Base-by-base conservation (phyloP, 1,139 yeast genomes). In the Saccharomyces hybrid region DNA sequence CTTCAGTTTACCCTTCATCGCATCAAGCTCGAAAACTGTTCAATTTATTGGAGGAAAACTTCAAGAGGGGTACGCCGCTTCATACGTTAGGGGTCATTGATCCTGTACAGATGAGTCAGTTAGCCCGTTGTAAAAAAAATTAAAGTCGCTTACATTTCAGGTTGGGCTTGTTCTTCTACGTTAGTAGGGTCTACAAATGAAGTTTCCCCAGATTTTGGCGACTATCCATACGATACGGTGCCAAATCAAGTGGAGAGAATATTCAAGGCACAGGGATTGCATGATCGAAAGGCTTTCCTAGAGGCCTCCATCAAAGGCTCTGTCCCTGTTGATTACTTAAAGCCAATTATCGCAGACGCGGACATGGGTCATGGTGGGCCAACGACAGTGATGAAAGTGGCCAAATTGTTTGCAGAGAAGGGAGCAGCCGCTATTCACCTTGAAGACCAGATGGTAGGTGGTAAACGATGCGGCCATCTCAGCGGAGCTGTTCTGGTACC, bases 331-430 rank as follows among this genome's bases (percentile, higher is more conserved):
- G 85, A 82, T 61, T 82, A 80, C 63, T 64, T 83, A 61, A 73
- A 82, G 53, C 87, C 87, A 11, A 81, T 82, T 54, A 77, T 82
- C 61, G 87, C 87, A 4, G 87, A 82, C 63, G 87, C 79, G 8
- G 87, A 82, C 59, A 82, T 84, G 63, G 87, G 87, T 8, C 85
- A 81, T 64, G 87, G 87, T n/a, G 85, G 87, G 19, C 71, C 78
- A 19, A 80, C 84, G 2, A 78, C 86, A 0, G 83, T 82, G 19
- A 80, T 81, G 83, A 82, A 82, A 64, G 69, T 80, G 50, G 83
- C 86, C 46, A 83, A 83, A 65, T 65, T 81, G 53, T 83, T 82
- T 70, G 85, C 83, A 19, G 87, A 83, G 65, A 73, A 77, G 26
- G 87, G 87, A 24, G 86, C 86, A 2, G 83, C 86, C 9, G 86